phyloP scores from a whole-genome alignment of 352 stramenopile species.

The Globisporangium splendens region DNA sequence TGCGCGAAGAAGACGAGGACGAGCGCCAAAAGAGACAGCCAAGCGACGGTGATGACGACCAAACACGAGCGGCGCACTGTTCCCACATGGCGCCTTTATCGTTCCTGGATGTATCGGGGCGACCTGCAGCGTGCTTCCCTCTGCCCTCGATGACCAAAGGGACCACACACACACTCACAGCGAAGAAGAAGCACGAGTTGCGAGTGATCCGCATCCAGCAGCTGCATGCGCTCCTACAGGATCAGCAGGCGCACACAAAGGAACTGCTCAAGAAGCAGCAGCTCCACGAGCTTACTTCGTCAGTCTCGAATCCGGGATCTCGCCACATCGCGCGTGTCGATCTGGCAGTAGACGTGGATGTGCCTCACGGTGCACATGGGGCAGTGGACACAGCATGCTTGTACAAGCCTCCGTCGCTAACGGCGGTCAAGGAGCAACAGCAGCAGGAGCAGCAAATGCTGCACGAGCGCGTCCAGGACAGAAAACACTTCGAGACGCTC shows the following conservation, averaged over 20 bases:
- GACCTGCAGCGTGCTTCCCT: slow-evolving; percentile 20
- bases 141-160: slow-evolving; percentile 13
- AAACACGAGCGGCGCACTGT: slow-evolving; percentile 5
- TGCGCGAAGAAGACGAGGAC: slow-evolving; percentile 1
- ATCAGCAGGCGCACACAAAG: slow-evolving; percentile 28
- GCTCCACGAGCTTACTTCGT: neutral
- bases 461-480: slow-evolving; percentile 13
- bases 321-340: neutral
- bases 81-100: neutral
- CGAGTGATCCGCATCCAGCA: slow-evolving; percentile 19
- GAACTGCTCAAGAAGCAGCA: slow-evolving; percentile 13
- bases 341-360: neutral
- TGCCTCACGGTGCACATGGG: neutral
- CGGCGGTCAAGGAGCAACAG: slow-evolving; percentile 1
- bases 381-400: neutral
- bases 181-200: slow-evolving; percentile 18
- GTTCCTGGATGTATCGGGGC: slow-evolving; percentile 26
- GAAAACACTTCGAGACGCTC: slow-evolving; percentile 12
- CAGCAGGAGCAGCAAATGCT: slow-evolving; percentile 8
- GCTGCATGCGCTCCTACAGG: slow-evolving; percentile 19
- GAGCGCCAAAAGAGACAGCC: slow-evolving; percentile 11
- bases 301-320: neutral
- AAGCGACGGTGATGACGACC: slow-evolving; percentile 3
- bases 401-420: neutral
- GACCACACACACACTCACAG: slow-evolving; percentile 15